Evolutionary conservation across 2,329 filamentous ascomycete genomes (phyloP), one percentile per base, ranked within the genome.

Genomic region (Seiridium unicorne): DNA sequence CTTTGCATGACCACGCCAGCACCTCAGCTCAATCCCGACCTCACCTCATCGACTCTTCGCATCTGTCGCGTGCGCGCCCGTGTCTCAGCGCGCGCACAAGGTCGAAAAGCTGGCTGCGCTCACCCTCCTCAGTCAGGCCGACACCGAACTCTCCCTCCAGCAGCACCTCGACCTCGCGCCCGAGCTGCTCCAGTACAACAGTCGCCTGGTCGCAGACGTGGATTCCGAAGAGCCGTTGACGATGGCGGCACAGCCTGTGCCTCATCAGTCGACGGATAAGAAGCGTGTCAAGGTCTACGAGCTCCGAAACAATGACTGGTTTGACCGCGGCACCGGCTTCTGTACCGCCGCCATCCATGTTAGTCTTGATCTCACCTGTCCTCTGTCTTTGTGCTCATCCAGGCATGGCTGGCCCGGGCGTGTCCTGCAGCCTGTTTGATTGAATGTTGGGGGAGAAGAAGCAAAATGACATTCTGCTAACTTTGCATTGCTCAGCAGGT

Each of bases 261-360:
- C 85, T 85, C 85, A 87, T 84, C 84, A 82, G 79, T 78, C 82
- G 75, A 83, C 83, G 76, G 85, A 88, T 71, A 86, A 82, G 78
- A 87, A 85, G 76, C 85, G 95, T 83, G 95, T 98, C 77, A 99
- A 99, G 83, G 95, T 99, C 74, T 99, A 99, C 77, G 95, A 98
- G 81, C 85, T 99, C 71, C 92, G 92, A 76, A 93, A 97, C 79
- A 97, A 96, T 84, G 95, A 98, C 86, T 99, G 95, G 95, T 97
- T 94, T 74, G 95, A 99, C 79, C 86, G 94, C 71, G 95, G 95
- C 65, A 99, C 95, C 53, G 95, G 95, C 64, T 97, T 97, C 76
- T 98, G 95, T 76, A 91, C 87, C 62, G 93, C 93, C 53, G 84
- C 88, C 65, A 85, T 90, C 65, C 78, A 89, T 64, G 84, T 88